Conservation (phyloP, 192 early-diverging fungal species). For the Dissophora ornata region DNA sequence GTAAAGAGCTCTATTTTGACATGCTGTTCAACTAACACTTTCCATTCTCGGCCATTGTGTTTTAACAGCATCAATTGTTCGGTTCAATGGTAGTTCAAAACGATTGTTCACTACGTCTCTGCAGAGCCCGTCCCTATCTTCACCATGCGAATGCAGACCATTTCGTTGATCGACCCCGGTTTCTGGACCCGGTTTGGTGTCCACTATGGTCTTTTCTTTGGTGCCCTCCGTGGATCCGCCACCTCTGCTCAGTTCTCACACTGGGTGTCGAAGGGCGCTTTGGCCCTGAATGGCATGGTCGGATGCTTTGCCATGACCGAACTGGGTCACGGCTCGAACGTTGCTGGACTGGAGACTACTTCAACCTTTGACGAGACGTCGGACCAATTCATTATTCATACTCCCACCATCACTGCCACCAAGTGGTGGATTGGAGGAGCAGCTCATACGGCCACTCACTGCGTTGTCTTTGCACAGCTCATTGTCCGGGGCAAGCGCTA, state of each 20-base stretch:
- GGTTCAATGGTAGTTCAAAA: conserved; percentile 68
- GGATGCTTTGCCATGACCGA: conserved; percentile 95
- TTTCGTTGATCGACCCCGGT: conserved; percentile 82
- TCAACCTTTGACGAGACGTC: conserved; percentile 81
- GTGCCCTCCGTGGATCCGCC: conserved; percentile 83
- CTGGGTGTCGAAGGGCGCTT: conserved; percentile 84
- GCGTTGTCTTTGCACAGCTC: conserved; percentile 85
- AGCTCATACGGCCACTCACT: conserved; percentile 85
- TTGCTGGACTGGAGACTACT: conserved; percentile 89
- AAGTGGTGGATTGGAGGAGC: conserved; percentile 98
- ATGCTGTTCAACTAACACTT: neutral
- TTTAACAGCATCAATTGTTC: too few species aligned
- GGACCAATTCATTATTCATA: conserved; percentile 84
- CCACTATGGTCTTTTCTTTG: conserved; percentile 90
- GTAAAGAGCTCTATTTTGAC: conserved; percentile 32
- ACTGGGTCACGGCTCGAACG: conserved; percentile 83
- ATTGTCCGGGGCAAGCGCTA: conserved; percentile 81
- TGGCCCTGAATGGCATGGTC: conserved; percentile 80
- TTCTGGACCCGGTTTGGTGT: conserved; percentile 93
- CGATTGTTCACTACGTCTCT: conserved; percentile 73
- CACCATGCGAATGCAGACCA: conserved; percentile 77
- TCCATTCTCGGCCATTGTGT: neutral
- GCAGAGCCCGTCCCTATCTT: conserved; percentile 74
- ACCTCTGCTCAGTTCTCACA: conserved; percentile 84
- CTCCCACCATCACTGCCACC: conserved; percentile 79